These are phyloP conservation scores for Neoboletus subvelutipes DNA, from an alignment of 768 basidiomycete genomes.

Conservation along the genomic window DNA sequence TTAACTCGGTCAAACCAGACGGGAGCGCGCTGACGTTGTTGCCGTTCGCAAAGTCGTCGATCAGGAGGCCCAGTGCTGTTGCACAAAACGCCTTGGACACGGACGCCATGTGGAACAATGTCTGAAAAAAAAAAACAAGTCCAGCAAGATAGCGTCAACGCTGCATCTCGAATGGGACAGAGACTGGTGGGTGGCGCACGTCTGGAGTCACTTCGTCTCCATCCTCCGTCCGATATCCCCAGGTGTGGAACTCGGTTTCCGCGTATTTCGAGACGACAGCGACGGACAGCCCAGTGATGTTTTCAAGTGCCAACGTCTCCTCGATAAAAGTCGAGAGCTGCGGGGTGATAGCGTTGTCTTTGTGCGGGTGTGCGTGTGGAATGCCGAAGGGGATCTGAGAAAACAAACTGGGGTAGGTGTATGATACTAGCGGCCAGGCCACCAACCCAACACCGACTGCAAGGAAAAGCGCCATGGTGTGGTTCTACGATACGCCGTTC, in stretches of 20 bases:
- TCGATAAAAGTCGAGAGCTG: constrained; percentile 21
- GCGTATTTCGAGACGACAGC: constrained; percentile 28
- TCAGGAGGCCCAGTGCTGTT: constrained; percentile 40
- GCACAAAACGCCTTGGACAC: constrained; percentile 42
- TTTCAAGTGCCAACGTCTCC: constrained; percentile 18
- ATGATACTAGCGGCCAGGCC: constrained; percentile 11
- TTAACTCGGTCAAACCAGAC: constrained; percentile 25
- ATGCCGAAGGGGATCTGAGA: neutral
- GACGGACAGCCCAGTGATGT: constrained; percentile 33
- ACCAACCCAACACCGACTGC: constrained; percentile 9
- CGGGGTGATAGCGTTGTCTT: constrained; percentile 14
- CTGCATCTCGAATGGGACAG: neutral
- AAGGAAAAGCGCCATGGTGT: constrained; percentile 11
- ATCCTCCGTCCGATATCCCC: constrained; percentile 38
- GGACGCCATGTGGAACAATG: constrained; percentile 38
- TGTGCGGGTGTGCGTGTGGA: neutral
- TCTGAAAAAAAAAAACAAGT: constrained; percentile 19
- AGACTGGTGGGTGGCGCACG: constrained; percentile 16
- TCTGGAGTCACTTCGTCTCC: no score
- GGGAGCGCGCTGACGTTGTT: constrained; percentile 38
- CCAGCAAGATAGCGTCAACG: neutral
- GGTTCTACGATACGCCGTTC: neutral
- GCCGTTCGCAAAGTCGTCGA: constrained; percentile 40
- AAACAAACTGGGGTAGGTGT: constrained; percentile 7
- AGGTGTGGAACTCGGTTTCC: constrained; percentile 31